phyloP scores from a whole-genome alignment of 1,284 basidiomycete genomes.

The Ustilago tritici region DNA sequence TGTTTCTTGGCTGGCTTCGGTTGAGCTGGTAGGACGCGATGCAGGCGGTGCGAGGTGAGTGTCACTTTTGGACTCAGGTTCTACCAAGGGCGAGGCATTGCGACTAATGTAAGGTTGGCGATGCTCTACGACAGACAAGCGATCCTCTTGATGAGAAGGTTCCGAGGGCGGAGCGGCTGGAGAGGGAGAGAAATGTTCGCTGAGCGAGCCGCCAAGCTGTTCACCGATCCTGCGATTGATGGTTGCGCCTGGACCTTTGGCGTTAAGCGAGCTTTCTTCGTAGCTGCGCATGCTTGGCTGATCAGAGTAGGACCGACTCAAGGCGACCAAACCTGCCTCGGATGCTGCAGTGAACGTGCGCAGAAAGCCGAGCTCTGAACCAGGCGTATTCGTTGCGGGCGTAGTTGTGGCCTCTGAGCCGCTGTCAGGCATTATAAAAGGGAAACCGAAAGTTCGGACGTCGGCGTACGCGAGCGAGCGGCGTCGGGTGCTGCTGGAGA shows the following conservation, averaged over 20 bases:
- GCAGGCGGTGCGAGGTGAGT: neutral
- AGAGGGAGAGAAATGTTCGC: slow-evolving; percentile 30
- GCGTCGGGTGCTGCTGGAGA: slow-evolving; percentile 15
- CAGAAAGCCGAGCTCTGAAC: slow-evolving; percentile 31
- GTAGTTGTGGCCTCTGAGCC: slow-evolving; percentile 35
- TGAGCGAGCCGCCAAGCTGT: slow-evolving; percentile 27
- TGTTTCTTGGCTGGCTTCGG: slow-evolving; percentile 25
- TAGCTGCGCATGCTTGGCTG: slow-evolving; percentile 41
- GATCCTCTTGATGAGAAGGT: slow-evolving; percentile 8
- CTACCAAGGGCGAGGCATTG: neutral
- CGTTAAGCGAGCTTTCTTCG: slow-evolving; percentile 39
- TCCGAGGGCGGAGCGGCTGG: neutral
- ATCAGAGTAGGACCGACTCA: slow-evolving; percentile 33
- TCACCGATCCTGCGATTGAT: slow-evolving; percentile 33
- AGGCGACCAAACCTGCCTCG: slow-evolving; percentile 23
- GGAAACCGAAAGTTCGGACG: slow-evolving; percentile 44
- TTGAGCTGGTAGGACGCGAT: slow-evolving; percentile 15
- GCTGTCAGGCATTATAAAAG: slow-evolving; percentile 52
- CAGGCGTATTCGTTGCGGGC: slow-evolving; percentile 31
- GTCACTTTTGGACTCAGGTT: neutral
- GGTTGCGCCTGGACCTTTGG: slow-evolving; percentile 38
- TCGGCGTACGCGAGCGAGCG: slow-evolving; percentile 43
- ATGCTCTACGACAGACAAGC: slow-evolving; percentile 17
- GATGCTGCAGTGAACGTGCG: slow-evolving; percentile 27
- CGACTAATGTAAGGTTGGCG: slow-evolving; percentile 8